Evolutionary conservation across 1,139 yeast species (phyloP), one percentile per base, ranked within the genome.

Genomic region (Suhomyces maxii): DNA sequence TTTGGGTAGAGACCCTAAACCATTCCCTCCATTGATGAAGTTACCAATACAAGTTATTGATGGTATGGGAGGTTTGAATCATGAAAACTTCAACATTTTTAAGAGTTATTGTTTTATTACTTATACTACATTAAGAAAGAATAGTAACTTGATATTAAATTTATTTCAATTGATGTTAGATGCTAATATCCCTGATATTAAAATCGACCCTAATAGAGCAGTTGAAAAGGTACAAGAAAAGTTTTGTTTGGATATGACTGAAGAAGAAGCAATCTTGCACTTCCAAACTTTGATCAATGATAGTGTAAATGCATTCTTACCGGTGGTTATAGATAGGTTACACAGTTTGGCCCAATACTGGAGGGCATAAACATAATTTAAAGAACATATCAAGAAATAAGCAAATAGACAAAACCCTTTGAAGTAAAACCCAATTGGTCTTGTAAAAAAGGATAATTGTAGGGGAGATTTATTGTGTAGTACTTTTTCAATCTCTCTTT

Each of bases 21-120:
- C 98, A 8, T 95, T 95, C 67, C 98, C 99, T 8, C 99, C 99
- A 0, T 76, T 93, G 68, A 93, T 95, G 98, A 95, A 95, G 61
- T 72, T 95, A 34, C 99, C 99, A 0, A 93, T 95, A 41, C 99
- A 95, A 65, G 88, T 95, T 23, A 88, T 95, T 39, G 99, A 93
- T 54, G 99, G 97, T 0, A 93, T 95, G 93, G 99, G 99, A 2
- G 99, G 98, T 1, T 79, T 89, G 39, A 77, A 80, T 47, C 90
- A 93, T 44, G 86, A 86, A 37, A 91, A 91, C 64, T 95, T 89
- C 65, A 82, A 84, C 55, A 82, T 86, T 51, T 95, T 95, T 67
- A 82, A 95, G 55, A 88, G 89, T 61, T 90, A 91, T 67, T 95
- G 99, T 63, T 95, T 91, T 66, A 93, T 95, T 26, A 89, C 98